Evolutionary conservation across 257 asterid species (phyloP).

Genomic region (Nicotiana undulata): DNA sequence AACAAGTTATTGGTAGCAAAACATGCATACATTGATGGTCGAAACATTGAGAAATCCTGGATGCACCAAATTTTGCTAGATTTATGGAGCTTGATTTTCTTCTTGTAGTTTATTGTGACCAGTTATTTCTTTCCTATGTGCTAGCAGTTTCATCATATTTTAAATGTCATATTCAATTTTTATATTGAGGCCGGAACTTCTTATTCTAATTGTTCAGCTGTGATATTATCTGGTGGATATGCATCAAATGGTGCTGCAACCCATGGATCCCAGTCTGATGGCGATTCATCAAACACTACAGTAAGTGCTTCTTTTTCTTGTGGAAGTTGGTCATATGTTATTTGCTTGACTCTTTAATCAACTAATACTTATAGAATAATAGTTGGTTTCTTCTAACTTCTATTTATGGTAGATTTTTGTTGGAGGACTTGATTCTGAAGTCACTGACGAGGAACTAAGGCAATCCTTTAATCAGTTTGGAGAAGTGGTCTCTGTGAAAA

Average conservation of each 20-base stretch:
- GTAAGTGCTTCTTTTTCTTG: constrained; percentile 46
- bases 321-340: constrained; percentile 2
- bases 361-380: background rate
- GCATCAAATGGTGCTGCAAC: constrained; percentile 51
- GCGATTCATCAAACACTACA: constrained; percentile 77
- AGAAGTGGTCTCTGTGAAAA: constrained; percentile 82
- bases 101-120: background rate
- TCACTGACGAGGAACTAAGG: constrained; percentile 81
- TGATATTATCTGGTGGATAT: constrained; percentile 71
- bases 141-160: background rate
- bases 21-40: background rate
- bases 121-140: background rate
- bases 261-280: constrained; percentile 54
- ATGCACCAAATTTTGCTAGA: background rate
- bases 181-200: background rate
- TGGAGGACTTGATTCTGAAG: constrained; percentile 81
- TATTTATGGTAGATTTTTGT: constrained; percentile 31
- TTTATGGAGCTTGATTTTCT: background rate
- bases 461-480: constrained; percentile 75
- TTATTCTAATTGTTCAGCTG: constrained; percentile 39
- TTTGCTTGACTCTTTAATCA: background rate
- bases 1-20: background rate
- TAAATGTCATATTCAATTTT: background rate
- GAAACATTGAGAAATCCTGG: background rate
- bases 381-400: background rate